These are phyloP conservation scores for Heracleum sosnowskyi DNA, from an alignment of 129 eudicot genomes.

Conservation along the genomic window DNA sequence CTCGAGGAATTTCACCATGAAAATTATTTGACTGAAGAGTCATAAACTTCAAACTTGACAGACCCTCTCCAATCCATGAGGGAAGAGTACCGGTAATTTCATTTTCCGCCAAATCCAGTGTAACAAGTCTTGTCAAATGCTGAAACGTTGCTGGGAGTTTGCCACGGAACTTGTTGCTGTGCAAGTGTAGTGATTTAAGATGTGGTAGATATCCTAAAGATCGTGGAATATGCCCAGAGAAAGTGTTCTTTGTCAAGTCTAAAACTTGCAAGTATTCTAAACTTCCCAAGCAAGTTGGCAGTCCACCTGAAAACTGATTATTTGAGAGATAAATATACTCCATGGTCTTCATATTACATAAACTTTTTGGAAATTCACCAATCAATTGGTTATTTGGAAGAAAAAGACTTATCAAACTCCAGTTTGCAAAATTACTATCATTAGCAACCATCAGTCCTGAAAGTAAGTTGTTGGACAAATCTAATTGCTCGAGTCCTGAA, in stretches of 20 bases:
- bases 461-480: conserved; percentile 6
- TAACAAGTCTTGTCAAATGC: conserved; percentile 3
- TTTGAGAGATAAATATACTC: background rate
- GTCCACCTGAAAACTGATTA: conserved; percentile 9
- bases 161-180: background rate
- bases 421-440: background rate
- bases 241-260: background rate
- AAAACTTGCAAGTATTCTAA: background rate
- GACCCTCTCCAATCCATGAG: conserved; percentile 18
- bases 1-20: conserved; percentile 11
- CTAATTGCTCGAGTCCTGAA: background rate
- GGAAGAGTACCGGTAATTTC: conserved; percentile 13
- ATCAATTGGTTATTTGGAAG: background rate
- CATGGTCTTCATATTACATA: background rate
- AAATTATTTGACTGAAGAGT: conserved; percentile 14
- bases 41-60: conserved; percentile 11
- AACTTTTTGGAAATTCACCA: background rate
- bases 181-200: background rate
- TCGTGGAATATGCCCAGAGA: conserved; percentile 12
- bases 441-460: background rate
- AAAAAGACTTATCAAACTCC: background rate
- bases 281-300: conserved; percentile 10
- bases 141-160: conserved; percentile 4
- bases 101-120: conserved; percentile 6
- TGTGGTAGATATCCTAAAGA: background rate